Percentiles rank a stretch among this genome's conserved stretches.
Evolutionary conservation across 768 basidiomycete genomes (phyloP).

Genomic region (Lyophyllum decastes): DNA sequence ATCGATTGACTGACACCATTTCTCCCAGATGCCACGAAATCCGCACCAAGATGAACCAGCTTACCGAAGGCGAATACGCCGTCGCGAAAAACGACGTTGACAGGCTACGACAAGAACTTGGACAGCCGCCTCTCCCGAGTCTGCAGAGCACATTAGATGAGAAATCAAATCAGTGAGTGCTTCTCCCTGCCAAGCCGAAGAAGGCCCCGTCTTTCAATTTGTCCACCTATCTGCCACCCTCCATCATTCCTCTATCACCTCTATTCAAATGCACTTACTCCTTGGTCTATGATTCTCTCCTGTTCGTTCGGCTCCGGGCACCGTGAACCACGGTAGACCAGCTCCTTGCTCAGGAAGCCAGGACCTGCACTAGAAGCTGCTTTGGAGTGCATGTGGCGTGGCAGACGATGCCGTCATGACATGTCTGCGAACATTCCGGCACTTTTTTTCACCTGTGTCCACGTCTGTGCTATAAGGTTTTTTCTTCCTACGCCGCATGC

Average conservation of each 20-base stretch:
- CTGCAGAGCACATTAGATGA: slow-evolving; percentile 77
- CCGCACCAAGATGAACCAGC: slow-evolving; percentile 59
- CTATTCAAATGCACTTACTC: not conserved
- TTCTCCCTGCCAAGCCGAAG: slow-evolving; percentile 4
- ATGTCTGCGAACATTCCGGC: not conserved
- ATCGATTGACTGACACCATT: not conserved
- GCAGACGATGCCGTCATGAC: not conserved
- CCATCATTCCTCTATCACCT: not conserved
- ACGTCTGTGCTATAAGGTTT: not conserved
- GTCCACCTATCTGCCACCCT: not conserved
- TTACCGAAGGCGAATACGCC: slow-evolving; percentile 79
- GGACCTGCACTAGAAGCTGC: not conserved
- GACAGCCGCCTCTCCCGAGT: slow-evolving; percentile 71
- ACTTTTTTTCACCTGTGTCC: not conserved
- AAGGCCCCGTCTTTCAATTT: not conserved
- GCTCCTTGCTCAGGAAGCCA: not conserved
- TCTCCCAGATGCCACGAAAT: slow-evolving; percentile 61
- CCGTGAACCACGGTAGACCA: not conserved
- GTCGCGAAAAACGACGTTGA: slow-evolving; percentile 78
- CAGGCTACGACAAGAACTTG: slow-evolving; percentile 71
- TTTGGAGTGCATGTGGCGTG: not conserved
- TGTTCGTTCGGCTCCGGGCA: not conserved
- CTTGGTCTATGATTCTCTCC: not conserved
- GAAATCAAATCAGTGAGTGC: slow-evolving; percentile 51
- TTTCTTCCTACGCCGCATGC: not conserved